Evolutionary conservation across 2,329 filamentous ascomycete species (phyloP).

Genomic region (Nemania serpens): DNA sequence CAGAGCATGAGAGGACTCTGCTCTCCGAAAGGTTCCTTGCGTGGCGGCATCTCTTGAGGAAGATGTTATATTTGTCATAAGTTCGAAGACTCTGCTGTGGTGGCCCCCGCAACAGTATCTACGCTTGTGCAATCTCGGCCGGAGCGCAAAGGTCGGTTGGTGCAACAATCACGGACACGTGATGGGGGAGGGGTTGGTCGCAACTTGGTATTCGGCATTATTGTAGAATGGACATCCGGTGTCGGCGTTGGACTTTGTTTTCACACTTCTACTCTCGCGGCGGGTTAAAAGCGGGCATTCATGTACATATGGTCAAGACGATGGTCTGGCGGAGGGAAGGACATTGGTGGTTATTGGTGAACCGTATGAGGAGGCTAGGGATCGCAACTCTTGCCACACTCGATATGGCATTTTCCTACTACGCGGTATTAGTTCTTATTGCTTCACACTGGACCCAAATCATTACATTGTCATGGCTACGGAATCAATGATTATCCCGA

Average conservation of each 20-base stretch:
- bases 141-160: background rate
- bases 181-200: background rate
- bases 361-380: slow-evolving; percentile 30
- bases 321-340: slow-evolving; percentile 2
- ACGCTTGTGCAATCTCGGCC: background rate
- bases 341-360: slow-evolving; percentile 21
- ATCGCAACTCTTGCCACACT: no score
- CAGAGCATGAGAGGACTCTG: background rate
- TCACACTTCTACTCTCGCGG: background rate
- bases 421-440: background rate
- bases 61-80: background rate
- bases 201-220: slow-evolving; percentile 9
- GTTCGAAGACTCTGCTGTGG: background rate
- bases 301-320: slow-evolving; percentile 22
- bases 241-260: slow-evolving; percentile 11
- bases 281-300: slow-evolving; percentile 11
- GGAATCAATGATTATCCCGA: no score
- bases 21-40: background rate
- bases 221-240: slow-evolving; percentile 16
- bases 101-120: background rate
- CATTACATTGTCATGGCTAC: no score
- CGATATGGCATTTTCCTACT: background rate
- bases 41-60: background rate
- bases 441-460: no score
- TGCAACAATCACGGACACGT: background rate